phyloP scores from a whole-genome alignment of 1,139 yeast species.

The Zygoascus meyerae region DNA sequence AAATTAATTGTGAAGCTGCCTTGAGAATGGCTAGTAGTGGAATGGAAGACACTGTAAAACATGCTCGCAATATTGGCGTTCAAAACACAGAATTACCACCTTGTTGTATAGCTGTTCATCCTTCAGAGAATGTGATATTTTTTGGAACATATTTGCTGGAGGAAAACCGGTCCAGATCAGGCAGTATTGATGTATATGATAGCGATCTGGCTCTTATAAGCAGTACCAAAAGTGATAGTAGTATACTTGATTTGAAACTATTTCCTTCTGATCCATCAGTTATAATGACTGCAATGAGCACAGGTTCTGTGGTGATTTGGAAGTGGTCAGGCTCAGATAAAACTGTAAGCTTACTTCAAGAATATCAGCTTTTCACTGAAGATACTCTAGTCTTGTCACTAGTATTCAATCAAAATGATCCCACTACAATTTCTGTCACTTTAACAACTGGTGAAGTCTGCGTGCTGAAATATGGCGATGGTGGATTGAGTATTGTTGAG shows the following conservation, averaged over 20 bases:
- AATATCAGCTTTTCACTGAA: conserved; percentile 39
- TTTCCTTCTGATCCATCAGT: conserved; percentile 46
- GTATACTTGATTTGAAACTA: conserved; percentile 71
- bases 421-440: conserved; percentile 28
- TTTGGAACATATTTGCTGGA: conserved; percentile 76
- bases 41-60: neutral
- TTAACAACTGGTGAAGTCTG: conserved; percentile 34
- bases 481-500: conserved; percentile 16
- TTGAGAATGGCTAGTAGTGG: no score
- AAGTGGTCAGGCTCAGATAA: conserved; percentile 15
- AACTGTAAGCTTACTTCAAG: conserved; percentile 12
- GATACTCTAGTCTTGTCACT: conserved; percentile 59
- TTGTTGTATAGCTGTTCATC: conserved; percentile 64
- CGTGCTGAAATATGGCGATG: conserved; percentile 18
- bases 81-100: conserved; percentile 60
- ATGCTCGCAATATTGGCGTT: conserved; percentile 14
- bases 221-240: conserved; percentile 33
- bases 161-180: conserved; percentile 53
- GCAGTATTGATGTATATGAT: conserved; percentile 62
- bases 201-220: conserved; percentile 17
- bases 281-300: conserved; percentile 68
- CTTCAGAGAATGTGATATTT: conserved; percentile 45
- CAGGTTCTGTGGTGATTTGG: conserved; percentile 73
- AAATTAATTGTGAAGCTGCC: neutral
- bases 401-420: conserved; percentile 37